Evolutionary conservation across 768 basidiomycete species (phyloP).

Genomic region (Plicaturopsis crispa): DNA sequence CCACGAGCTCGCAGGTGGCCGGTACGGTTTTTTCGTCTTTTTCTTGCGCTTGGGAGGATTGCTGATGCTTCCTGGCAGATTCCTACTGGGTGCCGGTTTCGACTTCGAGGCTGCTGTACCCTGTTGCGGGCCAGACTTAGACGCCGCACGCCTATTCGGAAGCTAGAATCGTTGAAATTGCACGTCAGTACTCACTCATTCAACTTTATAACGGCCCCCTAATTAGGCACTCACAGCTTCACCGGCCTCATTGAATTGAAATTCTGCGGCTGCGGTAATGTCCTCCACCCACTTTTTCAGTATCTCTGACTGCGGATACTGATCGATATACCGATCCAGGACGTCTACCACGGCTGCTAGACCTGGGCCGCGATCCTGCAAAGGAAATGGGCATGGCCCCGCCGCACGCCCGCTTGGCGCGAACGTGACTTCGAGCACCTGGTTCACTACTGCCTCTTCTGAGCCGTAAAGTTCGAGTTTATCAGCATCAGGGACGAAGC

Average conservation of each 20-base stretch:
- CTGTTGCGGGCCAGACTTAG: not conserved
- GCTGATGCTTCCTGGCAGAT: too few species aligned
- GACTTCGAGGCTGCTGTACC: not conserved
- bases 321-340: constrained; percentile 5
- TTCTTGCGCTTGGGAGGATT: too few species aligned
- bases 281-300: constrained; percentile 14
- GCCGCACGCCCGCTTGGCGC: not conserved
- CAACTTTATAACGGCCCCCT: too few species aligned
- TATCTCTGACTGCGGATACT: constrained; percentile 4
- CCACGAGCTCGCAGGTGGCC: too few species aligned
- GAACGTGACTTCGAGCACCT: constrained; percentile 3
- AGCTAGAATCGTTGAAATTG: not conserved
- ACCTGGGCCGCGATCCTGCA: constrained; percentile 5
- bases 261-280: constrained; percentile 5
- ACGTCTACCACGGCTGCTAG: constrained; percentile 5
- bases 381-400: constrained; percentile 7
- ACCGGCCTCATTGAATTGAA: constrained; percentile 3
- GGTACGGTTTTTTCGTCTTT: too few species aligned
- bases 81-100: too few species aligned
- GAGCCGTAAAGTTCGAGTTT: not conserved
- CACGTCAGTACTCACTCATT: not conserved
- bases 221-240: constrained; percentile 4
- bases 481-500: not conserved
- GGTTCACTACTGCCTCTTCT: constrained; percentile 1
- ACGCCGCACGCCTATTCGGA: not conserved